A percentile compares a stretch with the other conserved stretches of the same genome.
phyloP scores from a whole-genome alignment of 2,329 filamentous ascomycete species.

The Ophiostoma sp. region DNA sequence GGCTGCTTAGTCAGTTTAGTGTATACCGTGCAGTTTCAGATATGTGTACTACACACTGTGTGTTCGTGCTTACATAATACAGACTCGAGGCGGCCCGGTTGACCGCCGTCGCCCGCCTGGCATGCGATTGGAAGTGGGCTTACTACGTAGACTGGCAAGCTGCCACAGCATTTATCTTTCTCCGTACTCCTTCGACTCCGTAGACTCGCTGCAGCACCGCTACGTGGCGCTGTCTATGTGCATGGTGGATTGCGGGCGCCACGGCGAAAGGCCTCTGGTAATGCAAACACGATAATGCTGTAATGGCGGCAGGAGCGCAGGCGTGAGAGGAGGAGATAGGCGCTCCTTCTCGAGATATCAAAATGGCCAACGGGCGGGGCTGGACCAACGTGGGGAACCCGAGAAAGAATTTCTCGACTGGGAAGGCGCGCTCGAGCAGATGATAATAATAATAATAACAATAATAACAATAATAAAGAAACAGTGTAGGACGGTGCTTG shows the following conservation, averaged over 20 bases:
- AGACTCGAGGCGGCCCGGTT: conserved; percentile 7
- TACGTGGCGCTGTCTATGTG: too few species aligned
- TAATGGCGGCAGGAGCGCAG: not conserved
- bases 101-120: conserved; percentile 7
- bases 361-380: conserved; percentile 7
- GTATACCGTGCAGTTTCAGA: not conserved
- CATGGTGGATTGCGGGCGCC: too few species aligned
- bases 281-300: not conserved
- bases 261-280: not conserved
- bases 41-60: not conserved
- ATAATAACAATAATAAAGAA: too few species aligned
- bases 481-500: not conserved
- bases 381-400: conserved; percentile 18
- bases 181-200: too few species aligned
- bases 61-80: not conserved
- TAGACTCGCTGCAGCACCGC: too few species aligned
- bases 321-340: not conserved
- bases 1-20: not conserved
- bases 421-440: conserved; percentile 15
- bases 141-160: too few species aligned
- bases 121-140: conserved; percentile 3
- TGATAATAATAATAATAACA: not conserved
- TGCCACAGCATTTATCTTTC: too few species aligned
- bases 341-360: not conserved
- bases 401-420: conserved; percentile 10